Base-by-base conservation (phyloP, 345 rosid species). In the Geranium rotundifolium region DNA sequence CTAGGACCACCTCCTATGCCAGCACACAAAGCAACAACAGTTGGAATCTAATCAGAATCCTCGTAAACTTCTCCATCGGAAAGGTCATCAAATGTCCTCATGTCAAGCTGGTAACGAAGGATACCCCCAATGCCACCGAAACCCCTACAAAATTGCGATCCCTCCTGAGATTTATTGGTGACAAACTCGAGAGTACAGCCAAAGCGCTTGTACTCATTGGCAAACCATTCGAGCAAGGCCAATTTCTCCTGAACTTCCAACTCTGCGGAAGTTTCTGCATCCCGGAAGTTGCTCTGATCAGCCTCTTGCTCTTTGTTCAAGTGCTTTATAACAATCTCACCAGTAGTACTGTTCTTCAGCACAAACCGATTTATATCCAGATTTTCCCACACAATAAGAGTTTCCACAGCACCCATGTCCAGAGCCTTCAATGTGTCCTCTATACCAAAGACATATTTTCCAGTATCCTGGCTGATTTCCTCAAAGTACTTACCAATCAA, bases 81-180 rank as follows among this genome's bases (percentile, higher is more conserved):
- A 16, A 80, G 60, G 46, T 85, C 95, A 74, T 87, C 89, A 52
- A 81, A 87, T 18, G 85, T 68, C 68, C 89, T 76, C 70, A 87
- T 78, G 73, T 87, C 95, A 64, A 87, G 77, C 77, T 85, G 89
- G 79, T 85, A 87, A 41, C 95, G 87, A 7, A 87, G 81, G 71
- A 87, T 81, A 17, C 95, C 95, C 65, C 95, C 93, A 59, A 86
- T 84, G 59, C 93, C 93, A 58, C 89, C 93, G 71, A 86, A 86
- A 4, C 93, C 93, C 74, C 93, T 59, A 77, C 89, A 86, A 75
- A 86, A 86, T 73, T 84, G 89, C 41, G 89, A 86, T 46, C 95
- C 91, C 73, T 87, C 91, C 70, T 87, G 95, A 2, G 95, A 87
- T 56, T 83, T 87, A 75, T 87, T 87, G 46, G 95, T 87, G 62